Evolutionary conservation across 2,329 filamentous ascomycete genomes (phyloP), one percentile per base, ranked within the genome.

Genomic region (Colletotrichum nymphaeae): DNA sequence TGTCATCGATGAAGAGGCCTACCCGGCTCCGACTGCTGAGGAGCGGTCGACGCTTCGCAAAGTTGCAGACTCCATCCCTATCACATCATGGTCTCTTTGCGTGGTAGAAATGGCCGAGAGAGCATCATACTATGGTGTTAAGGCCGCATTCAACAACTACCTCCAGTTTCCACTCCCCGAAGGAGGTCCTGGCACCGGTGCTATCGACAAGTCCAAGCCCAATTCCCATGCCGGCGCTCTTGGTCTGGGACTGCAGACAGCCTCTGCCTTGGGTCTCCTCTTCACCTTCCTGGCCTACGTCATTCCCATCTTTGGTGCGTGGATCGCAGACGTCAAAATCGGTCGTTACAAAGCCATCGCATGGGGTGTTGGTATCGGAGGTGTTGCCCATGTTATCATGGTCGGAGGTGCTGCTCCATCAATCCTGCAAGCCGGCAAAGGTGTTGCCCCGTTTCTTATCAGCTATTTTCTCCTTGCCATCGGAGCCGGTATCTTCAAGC

Each of bases 291-390:
- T 92, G 49, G 86, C 89, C 1, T 92, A 91, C 76, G 80, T 86
- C 4, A 81, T 91, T 14, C 90, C 90, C 0, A 84, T 92, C 28
- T 52, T 89, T 7, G 85, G 87, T 67, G 87, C 85, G 22, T 90
- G 86, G 80, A 76, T 93, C 16, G 91, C 93, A 55, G 93, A 95
- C 80, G 87, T 92, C 69, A 91, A 90, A 77, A 89, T 89, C 56
- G 93, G 93, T 71, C 92, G 93, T 74, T 95, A 92, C 84, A 87
- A 87, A 77, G 92, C 93, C 53, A 95, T 95, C 78, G 90, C 92
- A 80, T 89, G 89, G 78, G 92, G 93, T 75, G 90, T 93, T n/a
- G 83, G 82, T 2, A 86, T 93, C 53, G 92, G 93, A 67, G 89
- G 93, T 80, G 58, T 93, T 35, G 93, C 92, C 8, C 92, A 94